Percentiles rank a stretch among this genome's conserved stretches.
phyloP scores from a whole-genome alignment of 2,329 filamentous ascomycete species.

The Calonectria pteridis region DNA sequence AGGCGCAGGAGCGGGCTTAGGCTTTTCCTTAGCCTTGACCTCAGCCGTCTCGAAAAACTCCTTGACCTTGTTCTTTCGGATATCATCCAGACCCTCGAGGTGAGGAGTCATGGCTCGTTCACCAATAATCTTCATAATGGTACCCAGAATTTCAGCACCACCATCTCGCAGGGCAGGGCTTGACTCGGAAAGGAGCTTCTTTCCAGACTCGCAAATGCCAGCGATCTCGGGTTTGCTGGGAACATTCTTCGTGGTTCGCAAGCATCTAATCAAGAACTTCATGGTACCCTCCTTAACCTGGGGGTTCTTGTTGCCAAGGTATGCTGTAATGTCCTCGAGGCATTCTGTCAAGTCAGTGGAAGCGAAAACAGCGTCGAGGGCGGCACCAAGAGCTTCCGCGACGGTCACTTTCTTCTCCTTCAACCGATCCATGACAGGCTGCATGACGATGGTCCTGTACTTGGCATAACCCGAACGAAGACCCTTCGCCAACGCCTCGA shows the following conservation, averaged over 20 bases:
- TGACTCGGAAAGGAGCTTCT: conserved; percentile 91
- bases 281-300: conserved; percentile 97
- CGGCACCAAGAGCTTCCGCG: conserved; percentile 86
- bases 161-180: conserved; percentile 87
- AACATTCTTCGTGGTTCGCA: conserved; percentile 85
- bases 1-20: conserved; percentile 78
- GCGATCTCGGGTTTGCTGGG: conserved; percentile 88
- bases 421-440: conserved; percentile 91
- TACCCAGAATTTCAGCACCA: conserved; percentile 92
- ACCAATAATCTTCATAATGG: conserved; percentile 98
- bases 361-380: conserved; percentile 78
- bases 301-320: conserved; percentile 93
- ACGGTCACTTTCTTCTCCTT: conserved; percentile 97
- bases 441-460: conserved; percentile 84
- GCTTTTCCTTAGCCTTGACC: conserved; percentile 72
- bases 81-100: conserved; percentile 93
- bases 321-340: conserved; percentile 89
- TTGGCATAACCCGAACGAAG: conserved; percentile 82
- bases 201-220: conserved; percentile 86
- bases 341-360: conserved; percentile 84
- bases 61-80: conserved; percentile 94
- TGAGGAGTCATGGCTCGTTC: conserved; percentile 95
- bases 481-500: conserved; percentile 89
- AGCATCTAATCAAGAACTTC: conserved; percentile 89
- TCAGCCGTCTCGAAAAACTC: conserved; percentile 81